Conservation (phyloP, 768 basidiomycete genomes). For the Pleurotus eryngii region DNA sequence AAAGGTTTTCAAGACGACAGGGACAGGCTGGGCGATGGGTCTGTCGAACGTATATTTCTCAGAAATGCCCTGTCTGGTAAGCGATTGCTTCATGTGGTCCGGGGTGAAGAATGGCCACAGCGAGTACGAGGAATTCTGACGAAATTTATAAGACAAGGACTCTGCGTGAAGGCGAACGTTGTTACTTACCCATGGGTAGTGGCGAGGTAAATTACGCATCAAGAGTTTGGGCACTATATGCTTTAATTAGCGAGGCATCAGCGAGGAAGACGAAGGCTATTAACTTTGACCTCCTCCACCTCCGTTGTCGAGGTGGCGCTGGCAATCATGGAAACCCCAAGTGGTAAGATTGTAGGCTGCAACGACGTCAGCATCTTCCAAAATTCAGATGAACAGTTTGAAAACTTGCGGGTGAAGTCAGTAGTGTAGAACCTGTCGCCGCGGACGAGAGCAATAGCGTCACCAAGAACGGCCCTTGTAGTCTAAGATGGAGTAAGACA, state of each 20-base stretch:
- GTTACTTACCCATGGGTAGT: constrained; percentile 31
- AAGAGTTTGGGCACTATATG: constrained; percentile 39
- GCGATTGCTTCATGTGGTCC: constrained; percentile 27
- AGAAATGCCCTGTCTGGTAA: constrained; percentile 25
- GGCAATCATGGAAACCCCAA: constrained; percentile 52
- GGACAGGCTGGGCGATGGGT: constrained; percentile 20
- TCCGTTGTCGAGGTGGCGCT: constrained; percentile 38
- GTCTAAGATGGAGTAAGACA: constrained; percentile 22
- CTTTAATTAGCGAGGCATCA: not conserved
- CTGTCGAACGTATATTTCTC: constrained; percentile 25
- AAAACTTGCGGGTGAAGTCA: constrained; percentile 43
- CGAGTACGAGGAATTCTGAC: constrained; percentile 49
- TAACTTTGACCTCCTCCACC: constrained; percentile 32
- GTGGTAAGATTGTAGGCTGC: constrained; percentile 41
- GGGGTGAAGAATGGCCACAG: constrained; percentile 71
- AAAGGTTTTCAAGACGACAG: constrained; percentile 28
- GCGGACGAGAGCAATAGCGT: constrained; percentile 50
- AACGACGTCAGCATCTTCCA: not conserved
- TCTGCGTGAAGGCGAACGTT: not conserved
- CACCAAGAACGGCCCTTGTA: constrained; percentile 47
- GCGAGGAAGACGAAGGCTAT: constrained; percentile 6
- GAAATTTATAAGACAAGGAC: constrained; percentile 37
- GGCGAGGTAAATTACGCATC: constrained; percentile 40
- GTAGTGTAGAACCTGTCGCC: constrained; percentile 53
- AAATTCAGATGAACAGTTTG: not conserved